Evolutionary conservation across 2,329 filamentous ascomycete genomes (phyloP), one percentile per base, ranked within the genome.

Genomic region (Thermothelomyces thermophilus): DNA sequence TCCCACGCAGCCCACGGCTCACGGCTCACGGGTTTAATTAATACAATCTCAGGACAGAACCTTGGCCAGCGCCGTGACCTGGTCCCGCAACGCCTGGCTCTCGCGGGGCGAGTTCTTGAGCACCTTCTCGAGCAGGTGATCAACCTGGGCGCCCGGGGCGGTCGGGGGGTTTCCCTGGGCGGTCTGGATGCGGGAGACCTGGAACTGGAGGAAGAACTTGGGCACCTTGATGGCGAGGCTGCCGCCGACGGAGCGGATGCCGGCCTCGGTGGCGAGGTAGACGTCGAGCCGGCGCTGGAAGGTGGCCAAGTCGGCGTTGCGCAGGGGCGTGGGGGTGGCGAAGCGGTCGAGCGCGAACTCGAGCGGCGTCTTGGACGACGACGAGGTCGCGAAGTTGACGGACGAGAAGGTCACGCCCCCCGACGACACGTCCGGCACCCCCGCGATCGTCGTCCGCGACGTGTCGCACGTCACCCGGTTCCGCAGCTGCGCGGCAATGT

Each of bases 171-270:
- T 74, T 0, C 79, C 79, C 66, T 81, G 76, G 0, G 79, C 79
- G 0, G 77, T 79, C 64, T 77, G 70, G 56, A 82, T 81, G 19
- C 79, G 68, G 35, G 74, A 73, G 30, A 82, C 71, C 64, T 83
- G 79, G 62, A 80, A 76, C 52, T 73, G 66, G 36, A 82, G 62
- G 63, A 82, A 82, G 72, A 83, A 83, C 64, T 82, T 82, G 54
- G 79, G 79, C 5, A 77, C 75, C 64, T 82, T 82, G 65, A 82
- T 75, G 2, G 70, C 73, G 16, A 82, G 65, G 48, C 60, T 70
- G 2, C 78, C 79, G 9, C 70, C 73, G 6, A 73, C 71, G 19
- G 73, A 76, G 17, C 79, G 69, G 42, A 83, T 68, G 1, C 76
- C 79, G 1, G 75, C 77, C 63, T 82, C 79, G 4, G 79, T 82